Evolutionary conservation across 495 filamentous ascomycete genomes (phyloP).

Genomic region (Lasiosphaeria hispida): DNA sequence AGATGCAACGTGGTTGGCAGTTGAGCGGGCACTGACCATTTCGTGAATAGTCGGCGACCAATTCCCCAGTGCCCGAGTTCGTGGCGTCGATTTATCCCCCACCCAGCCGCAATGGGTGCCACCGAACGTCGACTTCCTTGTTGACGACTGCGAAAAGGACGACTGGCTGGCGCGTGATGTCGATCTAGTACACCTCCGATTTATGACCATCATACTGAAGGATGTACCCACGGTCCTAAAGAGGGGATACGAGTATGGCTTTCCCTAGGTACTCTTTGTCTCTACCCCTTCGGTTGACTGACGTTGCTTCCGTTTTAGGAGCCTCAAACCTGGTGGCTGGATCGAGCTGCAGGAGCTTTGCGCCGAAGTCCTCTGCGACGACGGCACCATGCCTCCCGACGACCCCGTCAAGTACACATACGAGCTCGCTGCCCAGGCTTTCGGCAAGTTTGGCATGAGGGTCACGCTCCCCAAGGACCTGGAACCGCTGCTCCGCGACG

Average conservation of each 20-base stretch:
- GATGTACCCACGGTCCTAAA: constrained; percentile 42
- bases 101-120: constrained; percentile 44
- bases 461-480: constrained; percentile 47
- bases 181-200: constrained; percentile 43
- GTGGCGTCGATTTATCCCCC: constrained; percentile 35
- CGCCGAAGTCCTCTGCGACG: constrained; percentile 38
- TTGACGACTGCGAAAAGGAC: constrained; percentile 45
- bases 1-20: no score
- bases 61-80: constrained; percentile 38
- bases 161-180: constrained; percentile 39
- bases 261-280: neutral
- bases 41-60: constrained; percentile 33
- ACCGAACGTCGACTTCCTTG: constrained; percentile 40
- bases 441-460: constrained; percentile 37
- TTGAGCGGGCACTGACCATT: no score
- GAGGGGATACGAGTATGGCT: constrained; percentile 34
- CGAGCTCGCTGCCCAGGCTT: constrained; percentile 28
- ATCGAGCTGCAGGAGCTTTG: constrained; percentile 46
- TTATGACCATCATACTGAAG: constrained; percentile 45
- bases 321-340: constrained; percentile 40
- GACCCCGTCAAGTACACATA: constrained; percentile 38
- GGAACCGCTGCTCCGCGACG: constrained; percentile 46
- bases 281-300: neutral
- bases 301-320: constrained; percentile 14
- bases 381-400: constrained; percentile 34